These are phyloP conservation scores for Pascua guehoae DNA, from an alignment of 1,284 basidiomycete species.

Conservation along the genomic window DNA sequence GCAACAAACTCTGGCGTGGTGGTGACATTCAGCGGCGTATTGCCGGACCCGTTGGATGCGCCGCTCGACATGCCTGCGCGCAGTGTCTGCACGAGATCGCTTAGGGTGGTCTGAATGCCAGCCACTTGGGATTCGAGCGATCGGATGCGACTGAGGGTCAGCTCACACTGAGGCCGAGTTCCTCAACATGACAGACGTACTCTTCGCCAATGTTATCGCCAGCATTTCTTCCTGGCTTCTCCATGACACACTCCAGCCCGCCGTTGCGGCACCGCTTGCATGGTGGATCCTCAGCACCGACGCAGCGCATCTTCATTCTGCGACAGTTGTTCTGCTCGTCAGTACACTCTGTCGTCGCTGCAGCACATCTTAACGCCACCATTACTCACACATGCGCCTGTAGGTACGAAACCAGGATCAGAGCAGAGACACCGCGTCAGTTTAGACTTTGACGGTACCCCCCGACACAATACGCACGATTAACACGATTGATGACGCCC, in stretches of 20 bases:
- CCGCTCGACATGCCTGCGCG: slow-evolving; percentile 28
- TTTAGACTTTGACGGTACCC: not conserved
- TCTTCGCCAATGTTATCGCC: slow-evolving; percentile 62
- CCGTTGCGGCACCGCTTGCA: slow-evolving; percentile 83
- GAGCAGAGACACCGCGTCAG: not conserved
- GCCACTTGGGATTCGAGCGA: slow-evolving; percentile 78
- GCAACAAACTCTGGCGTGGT: slow-evolving; percentile 9
- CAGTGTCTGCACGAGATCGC: slow-evolving; percentile 64
- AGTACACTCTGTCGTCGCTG: not conserved
- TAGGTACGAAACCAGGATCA: not conserved
- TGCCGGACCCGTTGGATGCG: slow-evolving; percentile 24
- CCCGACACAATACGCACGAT: slow-evolving; percentile 31
- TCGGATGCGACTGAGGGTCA: slow-evolving; percentile 67
- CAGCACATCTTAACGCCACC: not conserved
- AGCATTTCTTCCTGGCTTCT: slow-evolving; percentile 72
- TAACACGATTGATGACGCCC: slow-evolving; percentile 45
- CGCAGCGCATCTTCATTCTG: slow-evolving; percentile 58
- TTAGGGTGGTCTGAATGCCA: slow-evolving; percentile 71
- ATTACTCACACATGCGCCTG: slow-evolving; percentile 42
- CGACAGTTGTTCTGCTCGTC: slow-evolving; percentile 45
- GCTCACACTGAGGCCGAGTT: slow-evolving; percentile 37
- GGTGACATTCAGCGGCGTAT: slow-evolving; percentile 20
- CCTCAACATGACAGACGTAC: slow-evolving; percentile 47
- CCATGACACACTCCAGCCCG: slow-evolving; percentile 81
- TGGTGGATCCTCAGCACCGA: slow-evolving; percentile 82